Evolutionary conservation across 208 protist genomes (phyloP).

Genomic region (Trypanosoma boissoni): DNA sequence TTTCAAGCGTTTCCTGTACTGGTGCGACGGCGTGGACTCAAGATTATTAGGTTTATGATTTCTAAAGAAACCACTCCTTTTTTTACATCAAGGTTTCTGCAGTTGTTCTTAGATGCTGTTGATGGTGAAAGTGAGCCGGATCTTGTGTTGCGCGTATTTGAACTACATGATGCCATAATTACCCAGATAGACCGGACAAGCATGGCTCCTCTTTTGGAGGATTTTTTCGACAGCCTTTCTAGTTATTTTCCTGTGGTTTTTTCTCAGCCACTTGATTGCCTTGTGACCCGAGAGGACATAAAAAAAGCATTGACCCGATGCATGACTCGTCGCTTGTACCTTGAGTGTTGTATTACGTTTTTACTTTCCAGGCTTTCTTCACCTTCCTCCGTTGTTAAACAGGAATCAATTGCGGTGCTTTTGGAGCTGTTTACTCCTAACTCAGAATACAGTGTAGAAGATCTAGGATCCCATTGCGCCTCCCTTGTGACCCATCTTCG

Average conservation of each 20-base stretch:
- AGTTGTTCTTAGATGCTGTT: conserved; percentile 41
- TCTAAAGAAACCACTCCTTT: conserved; percentile 15
- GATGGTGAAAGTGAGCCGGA: conserved; percentile 80
- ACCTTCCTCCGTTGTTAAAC: conserved; percentile 62
- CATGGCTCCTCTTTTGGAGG: conserved; percentile 34
- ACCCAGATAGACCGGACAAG: conserved; percentile 12
- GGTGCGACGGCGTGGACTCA: conserved; percentile 15
- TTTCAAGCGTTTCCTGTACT: conserved; percentile 24
- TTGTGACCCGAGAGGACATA: conserved; percentile 63
- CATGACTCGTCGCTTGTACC: conserved; percentile 41
- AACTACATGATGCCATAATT: conserved; percentile 34
- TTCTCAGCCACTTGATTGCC: conserved; percentile 53
- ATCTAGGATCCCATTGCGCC: conserved; percentile 19
- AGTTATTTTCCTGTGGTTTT: conserved; percentile 88
- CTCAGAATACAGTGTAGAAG: conserved; percentile 13
- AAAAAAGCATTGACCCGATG: conserved; percentile 33
- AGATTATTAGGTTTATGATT: conserved; percentile 28
- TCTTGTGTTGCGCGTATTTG: conserved; percentile 52
- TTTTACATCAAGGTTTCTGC: conserved; percentile 30
- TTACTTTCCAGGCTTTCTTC: conserved; percentile 63
- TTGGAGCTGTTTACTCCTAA: conserved; percentile 21
- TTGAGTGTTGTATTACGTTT: conserved; percentile 65
- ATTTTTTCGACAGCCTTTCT: conserved; percentile 76
- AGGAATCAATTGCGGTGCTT: conserved; percentile 36
- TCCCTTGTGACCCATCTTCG: conserved; percentile 42